Evolutionary conservation across 73 alveolate species (phyloP), one percentile per base, ranked within the genome.

Genomic region (Breviolum minutum): DNA sequence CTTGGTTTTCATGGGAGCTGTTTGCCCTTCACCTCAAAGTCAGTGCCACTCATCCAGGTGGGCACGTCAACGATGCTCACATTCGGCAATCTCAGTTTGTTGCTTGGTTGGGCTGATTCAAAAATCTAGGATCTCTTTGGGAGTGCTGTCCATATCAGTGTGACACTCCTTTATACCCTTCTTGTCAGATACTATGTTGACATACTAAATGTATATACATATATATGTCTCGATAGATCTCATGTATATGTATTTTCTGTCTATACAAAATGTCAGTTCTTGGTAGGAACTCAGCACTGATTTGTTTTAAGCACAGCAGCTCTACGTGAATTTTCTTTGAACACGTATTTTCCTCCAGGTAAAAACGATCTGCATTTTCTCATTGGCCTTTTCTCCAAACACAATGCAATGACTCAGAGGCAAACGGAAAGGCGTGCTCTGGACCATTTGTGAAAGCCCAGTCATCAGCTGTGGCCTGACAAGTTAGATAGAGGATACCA

Each of bases 41-140:
- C 98, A 6, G 90, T 92, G 98, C 73, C 81, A 63, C 98, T 74
- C 64, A 90, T 92, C 98, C 98, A 92, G n/a, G 98, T 92, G 8
- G 98, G 98, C 17, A 92, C 98, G 66, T 92, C 98, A 63, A 92
- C 73, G 90, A 92, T 92, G 89, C 85, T 92, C 81, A 79, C 87
- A 80, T 92, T 92, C 68, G 98, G 98, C 90, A 92, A 68, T 90
- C 98, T 92, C 40, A 24, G 69, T 16, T 22, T 60, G 10, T 5
- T 13, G 24, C 32, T 71, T 16, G 0, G 63, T 29, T 11, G 29
- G 64, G 20, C 20, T 8, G 63, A 9, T 24, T 27, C 16, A 29
- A 8, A 27, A n/a, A 79, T 79, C 87, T 29, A 29, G 13, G 87
- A 79, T 40, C 54, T 40, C 54, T 40, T 19, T 16, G 79, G 79